Evolutionary conservation across 805 yeast species (phyloP).

Genomic region (Saccharomycopsis lassenensis): DNA sequence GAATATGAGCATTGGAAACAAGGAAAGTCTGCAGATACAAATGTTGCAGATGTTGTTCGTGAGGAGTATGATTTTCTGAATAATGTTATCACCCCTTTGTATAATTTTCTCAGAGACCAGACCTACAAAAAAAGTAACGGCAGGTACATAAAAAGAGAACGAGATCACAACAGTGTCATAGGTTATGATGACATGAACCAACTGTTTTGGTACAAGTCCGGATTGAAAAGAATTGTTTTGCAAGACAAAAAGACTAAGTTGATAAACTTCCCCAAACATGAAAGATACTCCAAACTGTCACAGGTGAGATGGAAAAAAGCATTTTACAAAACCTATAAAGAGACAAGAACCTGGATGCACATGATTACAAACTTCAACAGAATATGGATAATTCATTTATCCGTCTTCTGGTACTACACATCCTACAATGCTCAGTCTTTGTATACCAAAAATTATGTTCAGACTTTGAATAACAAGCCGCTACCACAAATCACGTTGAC

Average conservation of each 20-base stretch:
- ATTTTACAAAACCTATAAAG: constrained; percentile 91
- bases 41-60: too few relatives aligned
- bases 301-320: constrained; percentile 87
- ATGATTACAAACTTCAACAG: constrained; percentile 90
- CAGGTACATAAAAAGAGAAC: constrained; percentile 74
- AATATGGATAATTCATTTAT: constrained; percentile 91
- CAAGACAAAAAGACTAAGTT: constrained; percentile 57
- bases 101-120: constrained; percentile 67
- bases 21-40: constrained; percentile 33
- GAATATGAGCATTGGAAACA: constrained; percentile 25
- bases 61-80: constrained; percentile 84
- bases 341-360: constrained; percentile 96
- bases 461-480: constrained; percentile 74
- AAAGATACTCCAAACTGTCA: constrained; percentile 79
- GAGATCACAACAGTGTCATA: constrained; percentile 66
- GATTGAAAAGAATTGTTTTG: constrained; percentile 80
- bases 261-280: constrained; percentile 79
- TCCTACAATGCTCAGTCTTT: constrained; percentile 87
- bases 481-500: constrained; percentile 87
- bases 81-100: constrained; percentile 85
- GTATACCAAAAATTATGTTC: constrained; percentile 80
- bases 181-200: constrained; percentile 99
- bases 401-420: constrained; percentile 88
- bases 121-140: constrained; percentile 76
- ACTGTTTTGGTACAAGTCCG: constrained; percentile 98